Evolutionary conservation across 176 grass and related monocot species (phyloP).

Genomic region (Oryza coarctata): DNA sequence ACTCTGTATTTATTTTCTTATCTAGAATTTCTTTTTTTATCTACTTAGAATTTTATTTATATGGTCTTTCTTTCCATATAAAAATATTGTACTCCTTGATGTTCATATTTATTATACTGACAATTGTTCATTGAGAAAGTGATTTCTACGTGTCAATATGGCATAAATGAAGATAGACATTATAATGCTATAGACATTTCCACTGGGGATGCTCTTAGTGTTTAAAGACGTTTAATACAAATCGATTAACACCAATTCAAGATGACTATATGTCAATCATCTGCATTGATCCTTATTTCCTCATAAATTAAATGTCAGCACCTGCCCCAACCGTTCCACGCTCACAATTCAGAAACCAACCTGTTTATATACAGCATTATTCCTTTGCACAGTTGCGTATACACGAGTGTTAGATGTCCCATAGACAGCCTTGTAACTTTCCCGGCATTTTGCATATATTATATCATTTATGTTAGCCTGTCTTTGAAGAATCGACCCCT

Average conservation of each 20-base stretch:
- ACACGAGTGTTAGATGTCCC: conserved; percentile 21
- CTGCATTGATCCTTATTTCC: neutral
- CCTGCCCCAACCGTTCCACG: conserved; percentile 20
- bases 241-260: neutral
- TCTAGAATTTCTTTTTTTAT: no score
- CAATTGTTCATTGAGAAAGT: no score
- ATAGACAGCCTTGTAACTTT: conserved; percentile 20
- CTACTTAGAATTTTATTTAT: no score
- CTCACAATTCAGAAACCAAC: neutral
- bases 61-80: no score
- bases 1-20: no score
- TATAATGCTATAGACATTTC: no score
- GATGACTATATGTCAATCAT: neutral
- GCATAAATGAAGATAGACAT: no score
- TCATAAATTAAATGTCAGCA: conserved; percentile 18
- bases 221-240: no score
- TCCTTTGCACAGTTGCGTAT: conserved; percentile 25
- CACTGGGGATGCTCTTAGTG: no score
- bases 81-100: no score
- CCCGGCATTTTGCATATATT: conserved; percentile 16
- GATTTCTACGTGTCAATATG: no score
- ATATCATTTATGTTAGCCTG: conserved; percentile 18
- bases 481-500: conserved; percentile 23
- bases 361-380: conserved; percentile 16
- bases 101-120: no score